These are phyloP conservation scores for Hymenoscyphus infarciens DNA, from an alignment of 2,329 filamentous ascomycete species.

Conservation along the genomic window DNA sequence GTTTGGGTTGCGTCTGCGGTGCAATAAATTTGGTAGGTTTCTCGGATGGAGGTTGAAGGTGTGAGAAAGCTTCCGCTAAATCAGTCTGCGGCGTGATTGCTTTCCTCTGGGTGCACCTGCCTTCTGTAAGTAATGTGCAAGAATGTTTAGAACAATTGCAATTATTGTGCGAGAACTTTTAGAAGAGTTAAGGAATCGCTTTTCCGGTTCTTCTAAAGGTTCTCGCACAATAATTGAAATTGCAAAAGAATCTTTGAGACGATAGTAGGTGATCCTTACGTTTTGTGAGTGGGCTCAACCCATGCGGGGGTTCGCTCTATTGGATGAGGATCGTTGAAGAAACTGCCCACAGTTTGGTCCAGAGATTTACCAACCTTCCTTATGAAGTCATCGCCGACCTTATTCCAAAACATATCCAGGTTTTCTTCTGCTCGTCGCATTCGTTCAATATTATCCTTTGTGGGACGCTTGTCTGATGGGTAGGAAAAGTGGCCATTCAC, in stretches of 20 bases:
- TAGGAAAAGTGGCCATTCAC: slow-evolving; percentile 35
- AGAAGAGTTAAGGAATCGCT: too few relatives aligned
- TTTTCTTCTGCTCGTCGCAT: slow-evolving; percentile 46
- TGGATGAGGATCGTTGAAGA: slow-evolving; percentile 35
- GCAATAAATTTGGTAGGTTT: neutral
- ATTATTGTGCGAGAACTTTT: too few relatives aligned
- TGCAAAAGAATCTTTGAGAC: too few relatives aligned
- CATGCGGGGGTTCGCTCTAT: slow-evolving; percentile 49
- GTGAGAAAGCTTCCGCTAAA: neutral
- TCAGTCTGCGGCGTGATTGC: neutral
- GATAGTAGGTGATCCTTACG: neutral
- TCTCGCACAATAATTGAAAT: too few relatives aligned
- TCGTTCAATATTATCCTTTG: slow-evolving; percentile 41
- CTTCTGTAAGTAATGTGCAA: too few relatives aligned
- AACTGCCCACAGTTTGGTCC: slow-evolving; percentile 12
- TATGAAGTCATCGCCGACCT: slow-evolving; percentile 30
- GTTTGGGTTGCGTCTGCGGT: neutral
- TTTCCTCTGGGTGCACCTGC: neutral
- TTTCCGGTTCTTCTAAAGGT: too few relatives aligned
- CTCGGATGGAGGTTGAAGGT: neutral
- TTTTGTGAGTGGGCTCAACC: slow-evolving; percentile 37
- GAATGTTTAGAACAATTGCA: too few relatives aligned
- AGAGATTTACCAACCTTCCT: slow-evolving; percentile 18
- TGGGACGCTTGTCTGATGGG: slow-evolving; percentile 46
- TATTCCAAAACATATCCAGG: slow-evolving; percentile 47